These are phyloP conservation scores for Fraxinus dipetala DNA, from an alignment of 305 asterid species.

Conservation along the genomic window DNA sequence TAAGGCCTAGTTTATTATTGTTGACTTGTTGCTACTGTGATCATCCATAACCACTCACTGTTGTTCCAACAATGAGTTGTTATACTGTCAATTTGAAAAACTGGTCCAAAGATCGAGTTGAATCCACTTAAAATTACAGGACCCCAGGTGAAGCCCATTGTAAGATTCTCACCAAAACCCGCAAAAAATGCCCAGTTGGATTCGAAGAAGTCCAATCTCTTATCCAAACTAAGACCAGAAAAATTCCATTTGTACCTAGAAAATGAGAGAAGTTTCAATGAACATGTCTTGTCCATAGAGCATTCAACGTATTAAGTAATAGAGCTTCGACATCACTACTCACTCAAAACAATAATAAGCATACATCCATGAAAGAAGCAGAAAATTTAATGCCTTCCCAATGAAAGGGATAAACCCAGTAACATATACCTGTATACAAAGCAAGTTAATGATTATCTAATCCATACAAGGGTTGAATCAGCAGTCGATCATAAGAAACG, in stretches of 20 bases:
- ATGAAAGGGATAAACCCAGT: slow-evolving; percentile 66
- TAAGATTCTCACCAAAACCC: slow-evolving; percentile 70
- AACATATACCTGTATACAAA: slow-evolving; percentile 56
- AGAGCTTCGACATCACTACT: slow-evolving; percentile 34
- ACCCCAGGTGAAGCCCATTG: not conserved
- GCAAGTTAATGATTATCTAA: slow-evolving; percentile 2
- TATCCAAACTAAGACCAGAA: slow-evolving; percentile 85
- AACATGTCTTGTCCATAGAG: slow-evolving; percentile 11
- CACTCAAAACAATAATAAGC: slow-evolving; percentile 96
- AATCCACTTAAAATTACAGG: not conserved
- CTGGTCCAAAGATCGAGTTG: slow-evolving; percentile 1
- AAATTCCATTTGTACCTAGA: slow-evolving; percentile 90
- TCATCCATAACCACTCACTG: not conserved
- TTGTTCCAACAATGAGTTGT: not conserved
- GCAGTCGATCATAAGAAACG: slow-evolving; percentile 1
- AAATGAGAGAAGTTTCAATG: slow-evolving; percentile 18
- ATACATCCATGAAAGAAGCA: slow-evolving; percentile 93
- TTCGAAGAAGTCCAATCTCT: slow-evolving; percentile 92
- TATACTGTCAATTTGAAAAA: not conserved
- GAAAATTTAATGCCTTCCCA: slow-evolving; percentile 68
- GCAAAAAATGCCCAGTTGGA: slow-evolving; percentile 94
- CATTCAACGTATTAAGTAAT: not conserved
- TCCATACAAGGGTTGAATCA: not conserved
- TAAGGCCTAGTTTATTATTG: not conserved
- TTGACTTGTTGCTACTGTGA: not conserved